Percentiles rank a stretch among this genome's conserved stretches.
Conservation (phyloP, 768 basidiomycete genomes). For the Cytidiella melzeri region DNA sequence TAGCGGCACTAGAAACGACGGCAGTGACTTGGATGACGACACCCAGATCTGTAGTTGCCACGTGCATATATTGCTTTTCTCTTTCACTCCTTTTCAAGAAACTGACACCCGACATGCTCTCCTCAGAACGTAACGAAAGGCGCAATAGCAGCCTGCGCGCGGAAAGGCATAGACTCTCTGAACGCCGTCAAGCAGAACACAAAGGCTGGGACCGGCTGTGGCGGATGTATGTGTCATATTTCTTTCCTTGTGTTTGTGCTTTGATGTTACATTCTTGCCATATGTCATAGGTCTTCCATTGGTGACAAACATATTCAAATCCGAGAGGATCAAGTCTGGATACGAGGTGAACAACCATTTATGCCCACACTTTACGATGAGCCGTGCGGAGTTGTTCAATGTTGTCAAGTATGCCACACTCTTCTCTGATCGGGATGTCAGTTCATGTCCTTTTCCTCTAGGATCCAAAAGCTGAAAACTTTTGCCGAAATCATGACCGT, state of each 20-base stretch:
- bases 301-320: conserved; percentile 36
- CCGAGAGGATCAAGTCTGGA: conserved; percentile 63
- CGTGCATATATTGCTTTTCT: conserved; percentile 24
- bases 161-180: conserved; percentile 43
- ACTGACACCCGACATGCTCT: no score
- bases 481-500: conserved; percentile 48
- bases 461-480: conserved; percentile 54
- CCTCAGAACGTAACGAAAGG: conserved; percentile 58
- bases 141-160: conserved; percentile 43
- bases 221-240: conserved; percentile 38
- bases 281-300: conserved; percentile 43
- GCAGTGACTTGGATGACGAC: conserved; percentile 65
- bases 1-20: conserved; percentile 45
- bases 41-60: conserved; percentile 71
- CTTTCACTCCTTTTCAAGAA: no score
- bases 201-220: conserved; percentile 68
- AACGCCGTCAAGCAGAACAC: conserved; percentile 56
- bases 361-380: conserved; percentile 60
- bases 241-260: background rate
- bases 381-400: conserved; percentile 61
- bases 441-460: conserved; percentile 12
- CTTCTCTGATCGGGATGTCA: background rate
- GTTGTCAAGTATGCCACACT: conserved; percentile 38
- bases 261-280: no score
- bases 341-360: conserved; percentile 51